These are phyloP conservation scores for Fistulina hepatica DNA, from an alignment of 1,284 basidiomycete genomes.

Conservation along the genomic window DNA sequence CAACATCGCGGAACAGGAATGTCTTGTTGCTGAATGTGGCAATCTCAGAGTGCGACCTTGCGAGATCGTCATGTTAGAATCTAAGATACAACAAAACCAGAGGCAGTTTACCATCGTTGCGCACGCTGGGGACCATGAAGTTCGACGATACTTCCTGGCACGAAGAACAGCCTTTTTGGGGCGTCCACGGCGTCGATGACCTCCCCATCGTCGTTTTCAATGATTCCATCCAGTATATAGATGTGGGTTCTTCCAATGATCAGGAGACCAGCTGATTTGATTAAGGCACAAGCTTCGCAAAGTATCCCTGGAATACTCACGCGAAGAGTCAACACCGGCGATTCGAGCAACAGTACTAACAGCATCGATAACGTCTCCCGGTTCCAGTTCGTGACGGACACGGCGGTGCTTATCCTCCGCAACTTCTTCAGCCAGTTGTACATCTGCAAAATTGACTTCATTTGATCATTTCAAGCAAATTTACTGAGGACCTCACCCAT, in stretches of 20 bases:
- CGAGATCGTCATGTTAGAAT: conserved; percentile 7
- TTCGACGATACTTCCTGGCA: conserved; percentile 77
- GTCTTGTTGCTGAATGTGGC: conserved; percentile 70
- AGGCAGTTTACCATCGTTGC: conserved; percentile 55
- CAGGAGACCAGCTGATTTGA: conserved; percentile 61
- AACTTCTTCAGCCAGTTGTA: conserved; percentile 58
- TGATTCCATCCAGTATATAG: conserved; percentile 89
- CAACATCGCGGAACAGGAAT: conserved; percentile 85
- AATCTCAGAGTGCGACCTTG: conserved; percentile 75
- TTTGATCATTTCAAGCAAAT: not conserved
- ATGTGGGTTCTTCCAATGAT: conserved; percentile 80
- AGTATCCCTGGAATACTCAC: conserved; percentile 38
- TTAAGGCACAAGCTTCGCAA: conserved; percentile 3
- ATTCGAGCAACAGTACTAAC: conserved; percentile 79
- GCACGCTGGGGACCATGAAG: conserved; percentile 67
- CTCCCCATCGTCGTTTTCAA: conserved; percentile 80
- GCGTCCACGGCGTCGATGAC: conserved; percentile 85
- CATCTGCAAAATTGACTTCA: conserved; percentile 24
- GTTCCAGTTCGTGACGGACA: conserved; percentile 77
- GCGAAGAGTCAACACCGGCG: conserved; percentile 79
- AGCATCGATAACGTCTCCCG: conserved; percentile 87
- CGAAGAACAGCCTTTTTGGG: conserved; percentile 71
- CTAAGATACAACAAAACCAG: not conserved
- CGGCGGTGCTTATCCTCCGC: conserved; percentile 69
- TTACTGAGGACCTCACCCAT: conserved; percentile 34